A percentile compares a stretch with the other conserved stretches of the same genome.
These are phyloP conservation scores for Xylogone sp. DNA, from an alignment of 2,329 filamentous ascomycete species.

Conservation along the genomic window DNA sequence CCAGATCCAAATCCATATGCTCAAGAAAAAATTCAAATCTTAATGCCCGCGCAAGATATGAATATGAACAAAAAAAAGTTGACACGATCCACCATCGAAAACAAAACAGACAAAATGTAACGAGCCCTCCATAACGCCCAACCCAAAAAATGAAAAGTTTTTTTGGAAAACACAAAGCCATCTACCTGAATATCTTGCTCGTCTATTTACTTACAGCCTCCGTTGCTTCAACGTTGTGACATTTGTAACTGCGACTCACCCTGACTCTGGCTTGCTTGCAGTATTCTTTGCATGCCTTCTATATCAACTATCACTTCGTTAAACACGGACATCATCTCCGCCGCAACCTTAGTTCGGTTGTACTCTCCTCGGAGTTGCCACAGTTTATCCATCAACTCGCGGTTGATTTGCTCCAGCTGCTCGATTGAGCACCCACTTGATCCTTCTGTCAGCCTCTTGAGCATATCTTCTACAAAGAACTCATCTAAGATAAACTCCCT, in stretches of 20 bases:
- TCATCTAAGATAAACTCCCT: conserved; percentile 38
- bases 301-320: conserved; percentile 72
- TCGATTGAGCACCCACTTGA: conserved; percentile 58
- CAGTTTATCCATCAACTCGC: conserved; percentile 83
- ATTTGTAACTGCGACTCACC: background rate
- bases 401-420: conserved; percentile 91
- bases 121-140: too few relatives aligned
- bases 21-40: too few relatives aligned
- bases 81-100: too few relatives aligned
- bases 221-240: background rate
- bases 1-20: too few relatives aligned
- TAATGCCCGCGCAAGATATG: too few relatives aligned
- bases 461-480: conserved; percentile 19
- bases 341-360: conserved; percentile 74
- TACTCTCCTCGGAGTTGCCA: conserved; percentile 78
- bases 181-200: too few relatives aligned
- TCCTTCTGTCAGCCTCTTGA: conserved; percentile 18
- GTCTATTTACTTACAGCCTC: background rate
- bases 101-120: too few relatives aligned
- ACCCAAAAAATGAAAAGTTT: too few relatives aligned
- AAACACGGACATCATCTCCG: conserved; percentile 63
- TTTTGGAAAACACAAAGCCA: too few relatives aligned
- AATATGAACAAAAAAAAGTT: too few relatives aligned
- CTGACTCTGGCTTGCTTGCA: conserved; percentile 19
- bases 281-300: conserved; percentile 31